Evolutionary conservation across 2,329 filamentous ascomycete species (phyloP).

Genomic region (Penicillium sp.): DNA sequence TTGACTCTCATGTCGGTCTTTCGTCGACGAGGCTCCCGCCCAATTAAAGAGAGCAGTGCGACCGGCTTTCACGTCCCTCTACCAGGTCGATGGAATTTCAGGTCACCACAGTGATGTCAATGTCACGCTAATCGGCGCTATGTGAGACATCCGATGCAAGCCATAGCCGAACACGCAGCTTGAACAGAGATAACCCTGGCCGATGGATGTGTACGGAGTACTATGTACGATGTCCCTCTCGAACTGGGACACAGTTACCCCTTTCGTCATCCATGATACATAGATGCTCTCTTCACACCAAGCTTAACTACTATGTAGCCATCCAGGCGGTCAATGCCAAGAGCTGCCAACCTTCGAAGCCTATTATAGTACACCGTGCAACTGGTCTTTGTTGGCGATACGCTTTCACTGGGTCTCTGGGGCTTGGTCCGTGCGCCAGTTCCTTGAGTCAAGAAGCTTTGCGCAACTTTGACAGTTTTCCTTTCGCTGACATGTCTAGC

Average conservation of each 20-base stretch:
- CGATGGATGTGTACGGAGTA: neutral
- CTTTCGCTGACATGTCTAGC: constrained; percentile 7
- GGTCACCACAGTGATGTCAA: constrained; percentile 17
- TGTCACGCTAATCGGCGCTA: constrained; percentile 20
- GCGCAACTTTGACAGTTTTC: constrained; percentile 1
- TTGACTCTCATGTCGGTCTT: neutral
- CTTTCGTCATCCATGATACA: neutral
- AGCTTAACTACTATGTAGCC: neutral
- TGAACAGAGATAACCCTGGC: constrained; percentile 10
- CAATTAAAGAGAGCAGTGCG: constrained; percentile 15
- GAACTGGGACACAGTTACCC: constrained; percentile 10
- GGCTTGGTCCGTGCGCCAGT: constrained; percentile 19
- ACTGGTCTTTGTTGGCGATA: constrained; percentile 39
- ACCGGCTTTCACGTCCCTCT: constrained; percentile 15
- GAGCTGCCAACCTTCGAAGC: constrained; percentile 29
- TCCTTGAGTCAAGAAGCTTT: constrained; percentile 12
- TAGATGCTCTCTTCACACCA: neutral
- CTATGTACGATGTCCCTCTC: constrained; percentile 7
- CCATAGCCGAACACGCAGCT: constrained; percentile 11
- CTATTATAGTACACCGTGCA: constrained; percentile 24
- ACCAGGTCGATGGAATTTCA: constrained; percentile 26
- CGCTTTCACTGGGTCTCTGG: constrained; percentile 29
- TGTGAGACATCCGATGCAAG: constrained; percentile 36
- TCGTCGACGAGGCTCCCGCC: neutral
- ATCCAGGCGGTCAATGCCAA: constrained; percentile 24